Evolutionary conservation across 2,329 filamentous ascomycete species (phyloP).

Genomic region (Ceratocystis albifundus): DNA sequence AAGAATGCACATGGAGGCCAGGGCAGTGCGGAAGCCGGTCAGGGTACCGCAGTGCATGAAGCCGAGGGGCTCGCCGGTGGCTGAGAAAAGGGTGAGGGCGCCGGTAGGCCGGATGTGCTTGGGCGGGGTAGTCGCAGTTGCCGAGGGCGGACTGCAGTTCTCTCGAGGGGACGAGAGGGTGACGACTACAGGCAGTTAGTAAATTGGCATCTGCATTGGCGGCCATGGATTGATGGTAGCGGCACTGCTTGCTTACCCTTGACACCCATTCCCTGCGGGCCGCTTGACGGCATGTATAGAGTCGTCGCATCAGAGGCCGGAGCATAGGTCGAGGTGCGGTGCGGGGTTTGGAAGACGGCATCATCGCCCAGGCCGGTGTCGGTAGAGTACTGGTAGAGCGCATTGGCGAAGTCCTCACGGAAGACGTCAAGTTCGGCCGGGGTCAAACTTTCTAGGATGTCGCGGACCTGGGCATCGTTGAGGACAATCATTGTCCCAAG

Average conservation of each 20-base stretch:
- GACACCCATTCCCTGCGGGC: slow-evolving; percentile 51
- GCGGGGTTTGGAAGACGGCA: slow-evolving; percentile 44
- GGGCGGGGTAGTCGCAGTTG: slow-evolving; percentile 15
- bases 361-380: slow-evolving; percentile 37
- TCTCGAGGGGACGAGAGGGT: slow-evolving; percentile 43
- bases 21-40: slow-evolving; percentile 69
- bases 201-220: too few species aligned
- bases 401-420: slow-evolving; percentile 37
- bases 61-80: slow-evolving; percentile 50
- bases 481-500: slow-evolving; percentile 45
- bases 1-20: slow-evolving; percentile 57
- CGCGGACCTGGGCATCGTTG: slow-evolving; percentile 44
- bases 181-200: slow-evolving; percentile 40
- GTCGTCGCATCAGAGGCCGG: slow-evolving; percentile 45
- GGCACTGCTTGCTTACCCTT: slow-evolving; percentile 41
- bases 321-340: slow-evolving; percentile 40
- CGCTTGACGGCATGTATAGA: slow-evolving; percentile 63
- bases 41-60: slow-evolving; percentile 62
- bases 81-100: slow-evolving; percentile 56
- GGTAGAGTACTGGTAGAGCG: slow-evolving; percentile 52
- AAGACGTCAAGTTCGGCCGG: slow-evolving; percentile 43
- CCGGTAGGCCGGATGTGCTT: slow-evolving; percentile 43
- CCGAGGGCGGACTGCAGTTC: slow-evolving; percentile 1
- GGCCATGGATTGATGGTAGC: not conserved
- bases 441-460: slow-evolving; percentile 43